Base-by-base conservation (phyloP, 208 protist genomes). In the Strigomonas galati region DNA sequence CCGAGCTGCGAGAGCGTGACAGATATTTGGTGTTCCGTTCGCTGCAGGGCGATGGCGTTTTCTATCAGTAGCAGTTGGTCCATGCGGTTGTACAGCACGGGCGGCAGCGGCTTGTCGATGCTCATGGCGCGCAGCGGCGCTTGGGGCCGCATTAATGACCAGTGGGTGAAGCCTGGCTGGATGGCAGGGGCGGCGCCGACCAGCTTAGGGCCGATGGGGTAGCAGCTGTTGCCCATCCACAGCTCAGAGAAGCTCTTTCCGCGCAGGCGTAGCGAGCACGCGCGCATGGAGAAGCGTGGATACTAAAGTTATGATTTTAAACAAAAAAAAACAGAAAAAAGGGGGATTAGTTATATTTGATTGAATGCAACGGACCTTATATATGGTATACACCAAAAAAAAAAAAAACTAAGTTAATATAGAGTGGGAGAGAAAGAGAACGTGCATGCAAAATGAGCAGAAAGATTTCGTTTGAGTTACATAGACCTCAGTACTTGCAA, bases 61-160 rank as follows among this genome's bases (percentile, higher is more conserved):
- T 96, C 87, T 28, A 96, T 84, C 27, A 81, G 78, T 14, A 94
- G 69, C 24, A 96, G 76, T 52, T 94, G 84, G 54, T 96, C 91
- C 69, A 87, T 67, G 30, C 87, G 81, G 72, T 93, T 92, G 75
- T 84, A 91, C 30, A 93, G 81, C 9, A 92, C 91, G 6, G 84
- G 87, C 2, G 87, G 91, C 9, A 92, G 76, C 24, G 78, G 72
- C 46, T 69, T 79, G 12, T 79, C 74, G 54, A 91, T 67, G n/a
- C 84, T 78, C 55, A 92, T 88, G 19, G 81, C 79, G 28, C 91
- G 82, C 28, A 92, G 27, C 1, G 91, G 91, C 1, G 71, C 64
- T 54, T 92, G 67, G 0, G 85, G 74, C 12, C 72, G 68, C 27
- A 91, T 88, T 62, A 77, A 74, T 37, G 74, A 78, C 28, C 85